Percentiles rank a stretch among this genome's conserved stretches.
Conservation (phyloP, 345 rosid genomes). For the Trapa bicornis region DNA sequence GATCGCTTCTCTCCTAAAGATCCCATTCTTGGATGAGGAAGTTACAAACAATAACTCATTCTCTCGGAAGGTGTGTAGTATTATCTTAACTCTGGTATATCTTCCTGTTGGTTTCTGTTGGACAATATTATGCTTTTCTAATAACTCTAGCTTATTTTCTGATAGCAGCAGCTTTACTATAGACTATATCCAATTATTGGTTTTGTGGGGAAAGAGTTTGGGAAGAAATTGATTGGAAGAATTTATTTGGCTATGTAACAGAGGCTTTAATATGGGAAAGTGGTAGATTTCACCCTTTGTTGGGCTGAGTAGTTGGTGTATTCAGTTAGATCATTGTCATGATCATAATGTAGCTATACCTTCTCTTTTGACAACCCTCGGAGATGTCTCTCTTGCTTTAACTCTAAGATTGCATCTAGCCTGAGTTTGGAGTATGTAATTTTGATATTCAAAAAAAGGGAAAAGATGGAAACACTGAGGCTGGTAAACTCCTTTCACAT, state of each 20-base stretch:
- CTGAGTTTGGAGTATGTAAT: background rate
- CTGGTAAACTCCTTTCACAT: background rate
- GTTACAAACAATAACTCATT: conserved; percentile 51
- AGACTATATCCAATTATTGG: background rate
- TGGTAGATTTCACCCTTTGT: background rate
- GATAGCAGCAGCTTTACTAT: background rate
- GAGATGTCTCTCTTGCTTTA: too few relatives aligned
- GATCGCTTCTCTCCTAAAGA: conserved; percentile 80
- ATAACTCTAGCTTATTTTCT: background rate
- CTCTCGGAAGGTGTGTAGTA: conserved; percentile 49
- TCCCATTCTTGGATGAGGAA: conserved; percentile 71
- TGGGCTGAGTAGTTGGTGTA: background rate
- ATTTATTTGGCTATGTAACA: background rate
- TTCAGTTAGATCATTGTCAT: background rate
- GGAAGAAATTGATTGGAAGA: background rate
- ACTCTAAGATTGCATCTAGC: background rate
- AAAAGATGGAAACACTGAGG: background rate
- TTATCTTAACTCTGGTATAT: background rate
- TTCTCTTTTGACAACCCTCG: background rate
- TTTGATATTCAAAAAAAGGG: background rate
- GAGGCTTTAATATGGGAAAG: background rate
- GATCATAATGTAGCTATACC: background rate
- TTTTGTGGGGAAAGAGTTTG: background rate
- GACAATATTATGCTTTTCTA: background rate
- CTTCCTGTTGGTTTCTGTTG: background rate